These are phyloP conservation scores for Coemansia sp. DNA, from an alignment of 192 early-diverging fungal genomes.

Conservation along the genomic window DNA sequence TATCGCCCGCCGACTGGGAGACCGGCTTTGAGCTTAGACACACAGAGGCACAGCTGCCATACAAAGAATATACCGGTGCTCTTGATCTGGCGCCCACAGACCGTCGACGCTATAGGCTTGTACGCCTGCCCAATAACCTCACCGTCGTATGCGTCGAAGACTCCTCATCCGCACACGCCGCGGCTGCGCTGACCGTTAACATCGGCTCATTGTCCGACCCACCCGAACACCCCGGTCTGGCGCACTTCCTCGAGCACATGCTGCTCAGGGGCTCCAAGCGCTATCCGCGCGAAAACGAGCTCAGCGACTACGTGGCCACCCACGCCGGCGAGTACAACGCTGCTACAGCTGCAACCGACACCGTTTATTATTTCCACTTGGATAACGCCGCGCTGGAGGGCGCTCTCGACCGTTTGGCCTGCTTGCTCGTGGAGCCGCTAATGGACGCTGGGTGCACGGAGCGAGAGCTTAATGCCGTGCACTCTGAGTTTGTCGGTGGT, in stretches of 20 bases:
- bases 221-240: conserved; percentile 59
- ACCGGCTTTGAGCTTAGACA: conserved; percentile 4
- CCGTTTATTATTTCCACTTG: conserved; percentile 23
- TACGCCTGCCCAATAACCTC: conserved; percentile 58
- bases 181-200: conserved; percentile 59
- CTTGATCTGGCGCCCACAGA: conserved; percentile 53
- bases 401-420: conserved; percentile 69
- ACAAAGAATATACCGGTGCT: conserved; percentile 1
- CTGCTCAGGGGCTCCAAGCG: conserved; percentile 71
- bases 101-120: conserved; percentile 54
- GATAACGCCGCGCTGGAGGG: conserved; percentile 52
- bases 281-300: conserved; percentile 70
- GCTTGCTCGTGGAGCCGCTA: conserved; percentile 88
- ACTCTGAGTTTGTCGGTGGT: conserved; percentile 90
- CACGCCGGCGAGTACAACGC: conserved; percentile 40
- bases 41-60: conserved; percentile 6
- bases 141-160: conserved; percentile 59
- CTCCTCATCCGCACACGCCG: conserved; percentile 52
- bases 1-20: conserved; percentile 4
- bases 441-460: conserved; percentile 78
- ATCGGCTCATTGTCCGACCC: conserved; percentile 63
- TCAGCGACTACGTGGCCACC: conserved; percentile 30
- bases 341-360: conserved; percentile 13
- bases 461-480: conserved; percentile 84
- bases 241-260: conserved; percentile 71